These are phyloP conservation scores for Hirschioporus abietinus DNA, from an alignment of 768 basidiomycete species.

Conservation along the genomic window DNA sequence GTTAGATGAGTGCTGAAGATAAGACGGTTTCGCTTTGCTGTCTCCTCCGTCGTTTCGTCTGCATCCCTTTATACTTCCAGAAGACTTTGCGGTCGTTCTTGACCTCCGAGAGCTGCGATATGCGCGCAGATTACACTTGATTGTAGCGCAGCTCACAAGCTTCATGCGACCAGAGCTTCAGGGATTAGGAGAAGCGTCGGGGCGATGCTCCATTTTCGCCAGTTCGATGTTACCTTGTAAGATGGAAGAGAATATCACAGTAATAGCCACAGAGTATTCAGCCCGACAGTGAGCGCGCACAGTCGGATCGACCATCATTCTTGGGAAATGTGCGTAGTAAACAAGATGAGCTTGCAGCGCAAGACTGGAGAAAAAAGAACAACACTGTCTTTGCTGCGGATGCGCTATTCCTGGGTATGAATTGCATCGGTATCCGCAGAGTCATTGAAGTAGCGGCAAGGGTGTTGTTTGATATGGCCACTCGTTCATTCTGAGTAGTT, in stretches of 20 bases:
- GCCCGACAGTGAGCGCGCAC: neutral
- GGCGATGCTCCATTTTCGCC: neutral
- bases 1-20: neutral
- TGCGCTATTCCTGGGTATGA: no score
- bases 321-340: neutral
- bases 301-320: neutral
- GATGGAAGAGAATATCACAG: neutral
- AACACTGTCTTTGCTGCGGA: neutral
- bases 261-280: neutral
- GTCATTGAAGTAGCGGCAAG: no score
- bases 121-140: neutral
- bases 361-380: neutral
- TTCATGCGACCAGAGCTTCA: neutral
- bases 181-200: neutral
- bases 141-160: neutral
- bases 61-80: neutral
- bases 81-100: neutral
- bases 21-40: neutral
- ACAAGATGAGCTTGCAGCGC: neutral
- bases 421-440: no score
- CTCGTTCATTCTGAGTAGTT: no score
- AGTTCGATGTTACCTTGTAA: neutral
- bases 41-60: neutral
- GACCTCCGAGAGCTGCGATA: neutral
- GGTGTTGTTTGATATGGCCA: no score